Evolutionary conservation across 495 filamentous ascomycete species (phyloP).

Genomic region (Lophiostoma macrostomum): DNA sequence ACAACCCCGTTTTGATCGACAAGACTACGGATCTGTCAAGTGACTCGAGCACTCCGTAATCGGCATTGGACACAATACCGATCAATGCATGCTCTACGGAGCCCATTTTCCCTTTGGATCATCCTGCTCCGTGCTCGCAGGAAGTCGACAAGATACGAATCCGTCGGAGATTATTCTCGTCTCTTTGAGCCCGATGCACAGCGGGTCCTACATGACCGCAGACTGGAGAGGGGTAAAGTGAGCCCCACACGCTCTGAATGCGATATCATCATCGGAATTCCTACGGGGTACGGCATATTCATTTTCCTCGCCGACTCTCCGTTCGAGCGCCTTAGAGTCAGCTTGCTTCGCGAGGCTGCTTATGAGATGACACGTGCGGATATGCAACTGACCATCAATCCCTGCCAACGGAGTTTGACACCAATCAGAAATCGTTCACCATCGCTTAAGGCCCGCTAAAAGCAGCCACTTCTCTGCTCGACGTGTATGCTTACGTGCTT

Average conservation of each 20-base stretch:
- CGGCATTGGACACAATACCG: no score
- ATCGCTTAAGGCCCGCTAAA: slow-evolving; percentile 5
- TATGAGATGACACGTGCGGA: background rate
- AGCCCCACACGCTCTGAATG: background rate
- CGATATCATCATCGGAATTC: no score
- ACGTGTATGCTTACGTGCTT: no score
- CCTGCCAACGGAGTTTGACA: background rate
- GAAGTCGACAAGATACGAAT: background rate
- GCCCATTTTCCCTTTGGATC: background rate
- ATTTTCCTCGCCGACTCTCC: no score
- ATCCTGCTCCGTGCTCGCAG: background rate
- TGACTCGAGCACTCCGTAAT: no score
- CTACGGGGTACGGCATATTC: no score
- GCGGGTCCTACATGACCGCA: background rate
- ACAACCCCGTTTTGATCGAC: no score
- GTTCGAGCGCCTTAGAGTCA: no score
- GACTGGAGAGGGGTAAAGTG: background rate
- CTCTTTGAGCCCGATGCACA: background rate
- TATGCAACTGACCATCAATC: background rate
- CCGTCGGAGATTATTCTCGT: background rate
- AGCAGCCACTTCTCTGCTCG: no score
- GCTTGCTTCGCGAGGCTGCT: background rate
- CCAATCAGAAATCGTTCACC: background rate
- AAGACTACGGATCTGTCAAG: no score
- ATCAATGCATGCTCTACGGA: background rate